Base-by-base conservation (phyloP, 768 basidiomycete species). In the Trametes cubensis region DNA sequence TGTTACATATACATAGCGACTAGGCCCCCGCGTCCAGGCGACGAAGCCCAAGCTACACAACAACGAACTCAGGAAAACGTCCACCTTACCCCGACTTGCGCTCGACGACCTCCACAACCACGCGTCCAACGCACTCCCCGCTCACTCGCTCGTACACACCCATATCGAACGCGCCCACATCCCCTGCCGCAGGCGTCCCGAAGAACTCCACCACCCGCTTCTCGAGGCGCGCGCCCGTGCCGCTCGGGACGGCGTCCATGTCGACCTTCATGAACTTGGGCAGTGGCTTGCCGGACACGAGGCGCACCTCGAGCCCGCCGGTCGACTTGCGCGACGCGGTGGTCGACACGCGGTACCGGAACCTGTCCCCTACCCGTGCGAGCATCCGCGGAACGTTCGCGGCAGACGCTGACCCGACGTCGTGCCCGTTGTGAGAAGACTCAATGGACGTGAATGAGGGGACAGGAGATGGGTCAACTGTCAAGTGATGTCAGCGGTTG, bases 391-490 rank as follows among this genome's bases (percentile, higher is more conserved):
- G 55, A 14, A 67, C 68, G 58, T 59, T 54, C 21, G 66, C 59
- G 62, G 34, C 71, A 68, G 25, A 70, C 72, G 23, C 66, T 59
- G 17, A 70, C 56, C 26, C 51, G 18, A n/a, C 40, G 21, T 76
- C 77, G 57, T 78, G 76, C 23, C 78, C 80, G 18, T 74, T 76
- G 48, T 80, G 81, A 13, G 85, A 86, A 4, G 86, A 87, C 67
- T 85, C 85, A 28, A 87, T 74, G 17, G 87, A 86, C 4, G 85
- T 83, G 67, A 85, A 85, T 14, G 87, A 87, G 60, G 76, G 72
- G 0, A 79, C 78, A 20, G 67, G 69, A 3, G 76, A 78, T 14
- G 69, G 72, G 47, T 67, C 70, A 50, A 53, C 28, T 48, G 34
- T 25, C 13, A 6, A 0, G 17, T 20, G 17, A 6, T 18, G 50